A percentile compares a stretch with the other conserved stretches of the same genome.
Evolutionary conservation across 1,139 yeast genomes (phyloP).

Genomic region (Debaryomyces udenii): DNA sequence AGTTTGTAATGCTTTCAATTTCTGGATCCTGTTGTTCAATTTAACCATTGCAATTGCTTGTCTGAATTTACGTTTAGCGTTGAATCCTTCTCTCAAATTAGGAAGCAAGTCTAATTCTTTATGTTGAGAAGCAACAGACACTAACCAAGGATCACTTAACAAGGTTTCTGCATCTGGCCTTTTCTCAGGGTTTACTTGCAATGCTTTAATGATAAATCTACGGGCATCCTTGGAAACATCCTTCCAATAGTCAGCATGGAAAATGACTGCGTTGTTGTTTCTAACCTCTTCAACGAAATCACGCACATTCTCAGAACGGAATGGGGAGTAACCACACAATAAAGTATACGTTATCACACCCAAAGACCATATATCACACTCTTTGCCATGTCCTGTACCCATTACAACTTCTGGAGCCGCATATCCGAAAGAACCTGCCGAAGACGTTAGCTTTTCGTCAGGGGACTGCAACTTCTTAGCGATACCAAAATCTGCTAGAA

Average conservation of each 20-base stretch:
- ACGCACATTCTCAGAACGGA: constrained; percentile 78
- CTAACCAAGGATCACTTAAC: constrained; percentile 72
- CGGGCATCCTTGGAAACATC: constrained; percentile 76
- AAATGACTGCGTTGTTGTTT: constrained; percentile 69
- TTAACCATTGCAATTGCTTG: constrained; percentile 85
- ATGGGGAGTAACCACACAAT: constrained; percentile 91
- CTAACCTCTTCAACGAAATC: constrained; percentile 81
- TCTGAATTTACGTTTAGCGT: constrained; percentile 81
- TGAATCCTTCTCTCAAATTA: constrained; percentile 64
- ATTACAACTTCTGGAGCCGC: constrained; percentile 91
- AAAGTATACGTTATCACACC: constrained; percentile 91
- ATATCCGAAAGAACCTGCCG: constrained; percentile 91
- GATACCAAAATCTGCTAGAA: constrained; percentile 90
- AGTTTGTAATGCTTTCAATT: constrained; percentile 56
- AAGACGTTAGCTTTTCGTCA: constrained; percentile 68
- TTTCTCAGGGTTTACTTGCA: constrained; percentile 62
- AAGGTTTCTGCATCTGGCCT: constrained; percentile 72
- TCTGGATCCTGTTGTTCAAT: constrained; percentile 71
- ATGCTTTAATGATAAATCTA: constrained; percentile 65
- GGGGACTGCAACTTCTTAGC: constrained; percentile 68
- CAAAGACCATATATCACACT: constrained; percentile 91
- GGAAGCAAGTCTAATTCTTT: constrained; percentile 70
- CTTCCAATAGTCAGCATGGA: constrained; percentile 88
- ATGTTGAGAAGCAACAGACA: constrained; percentile 49
- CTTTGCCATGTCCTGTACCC: constrained; percentile 83